phyloP scores from a whole-genome alignment of 2,329 filamentous ascomycete species.

The Mollisiaceae sp. region DNA sequence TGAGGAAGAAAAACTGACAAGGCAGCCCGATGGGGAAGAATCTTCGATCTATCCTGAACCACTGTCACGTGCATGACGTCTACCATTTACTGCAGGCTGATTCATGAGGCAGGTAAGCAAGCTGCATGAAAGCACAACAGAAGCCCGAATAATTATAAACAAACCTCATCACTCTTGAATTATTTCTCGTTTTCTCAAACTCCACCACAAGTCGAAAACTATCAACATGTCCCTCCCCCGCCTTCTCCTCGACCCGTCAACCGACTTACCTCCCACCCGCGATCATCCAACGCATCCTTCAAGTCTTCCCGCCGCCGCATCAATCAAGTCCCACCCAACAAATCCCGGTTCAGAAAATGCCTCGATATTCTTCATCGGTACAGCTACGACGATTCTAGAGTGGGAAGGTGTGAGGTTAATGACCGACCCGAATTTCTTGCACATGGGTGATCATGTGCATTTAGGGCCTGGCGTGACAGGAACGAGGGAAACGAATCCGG shows the following conservation, averaged over 20 bases:
- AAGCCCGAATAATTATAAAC: background rate
- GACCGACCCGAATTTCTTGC: constrained; percentile 69
- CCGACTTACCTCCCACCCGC: constrained; percentile 3
- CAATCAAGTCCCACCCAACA: constrained; percentile 9
- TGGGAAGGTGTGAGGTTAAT: constrained; percentile 59
- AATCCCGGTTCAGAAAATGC: constrained; percentile 45
- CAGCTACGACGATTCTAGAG: constrained; percentile 60
- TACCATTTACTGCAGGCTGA: background rate
- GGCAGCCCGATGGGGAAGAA: too few species aligned
- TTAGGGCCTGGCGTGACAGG: constrained; percentile 66
- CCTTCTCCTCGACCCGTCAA: constrained; percentile 7
- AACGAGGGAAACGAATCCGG: constrained; percentile 60
- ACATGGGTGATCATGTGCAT: constrained; percentile 69
- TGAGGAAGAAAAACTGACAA: too few species aligned
- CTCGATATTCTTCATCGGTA: constrained; percentile 60
- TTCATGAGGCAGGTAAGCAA: too few species aligned
- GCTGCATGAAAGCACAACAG: background rate
- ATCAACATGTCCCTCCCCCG: background rate
- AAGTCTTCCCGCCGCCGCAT: background rate
- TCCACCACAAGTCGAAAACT: background rate
- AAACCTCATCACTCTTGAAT: background rate
- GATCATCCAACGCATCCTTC: background rate
- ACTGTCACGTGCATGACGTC: background rate
- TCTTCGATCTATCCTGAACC: too few species aligned
- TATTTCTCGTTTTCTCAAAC: background rate